phyloP scores from a whole-genome alignment of 1,139 yeast genomes.

The Pichia sp. region DNA sequence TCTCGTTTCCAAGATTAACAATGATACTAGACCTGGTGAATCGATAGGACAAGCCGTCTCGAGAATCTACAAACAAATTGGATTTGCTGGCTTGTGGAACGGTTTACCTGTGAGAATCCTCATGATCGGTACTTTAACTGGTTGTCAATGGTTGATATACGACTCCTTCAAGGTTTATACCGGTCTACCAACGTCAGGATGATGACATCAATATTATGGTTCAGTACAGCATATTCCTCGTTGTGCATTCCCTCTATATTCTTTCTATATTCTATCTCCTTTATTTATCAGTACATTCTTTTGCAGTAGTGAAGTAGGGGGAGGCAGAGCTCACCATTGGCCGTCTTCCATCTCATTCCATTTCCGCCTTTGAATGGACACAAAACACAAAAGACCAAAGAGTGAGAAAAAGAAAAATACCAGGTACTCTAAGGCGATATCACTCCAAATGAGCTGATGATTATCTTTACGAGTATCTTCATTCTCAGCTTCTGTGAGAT shows the following conservation, averaged over 20 bases:
- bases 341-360: slow-evolving; percentile 17
- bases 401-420: slow-evolving; percentile 15
- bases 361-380: slow-evolving; percentile 23
- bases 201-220: too few species aligned
- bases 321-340: not conserved
- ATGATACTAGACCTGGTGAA: slow-evolving; percentile 65
- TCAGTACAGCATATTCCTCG: too few species aligned
- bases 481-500: not conserved
- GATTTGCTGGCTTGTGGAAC: slow-evolving; percentile 88
- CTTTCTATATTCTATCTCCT: not conserved
- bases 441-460: slow-evolving; percentile 5
- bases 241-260: too few species aligned
- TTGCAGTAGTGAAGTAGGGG: too few species aligned
- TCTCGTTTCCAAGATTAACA: slow-evolving; percentile 86
- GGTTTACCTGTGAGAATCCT: slow-evolving; percentile 91
- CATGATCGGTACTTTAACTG: slow-evolving; percentile 96
- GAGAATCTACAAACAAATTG: slow-evolving; percentile 74
- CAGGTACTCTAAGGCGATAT: slow-evolving; percentile 3
- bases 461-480: not conserved
- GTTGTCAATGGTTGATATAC: slow-evolving; percentile 93
- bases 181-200: slow-evolving; percentile 87
- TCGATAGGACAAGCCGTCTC: slow-evolving; percentile 56
- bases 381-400: slow-evolving; percentile 20
- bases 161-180: slow-evolving; percentile 88
- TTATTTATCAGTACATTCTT: not conserved